These are phyloP conservation scores for Apiotrichum gamsii DNA, from an alignment of 1,284 basidiomycete species.

Conservation along the genomic window DNA sequence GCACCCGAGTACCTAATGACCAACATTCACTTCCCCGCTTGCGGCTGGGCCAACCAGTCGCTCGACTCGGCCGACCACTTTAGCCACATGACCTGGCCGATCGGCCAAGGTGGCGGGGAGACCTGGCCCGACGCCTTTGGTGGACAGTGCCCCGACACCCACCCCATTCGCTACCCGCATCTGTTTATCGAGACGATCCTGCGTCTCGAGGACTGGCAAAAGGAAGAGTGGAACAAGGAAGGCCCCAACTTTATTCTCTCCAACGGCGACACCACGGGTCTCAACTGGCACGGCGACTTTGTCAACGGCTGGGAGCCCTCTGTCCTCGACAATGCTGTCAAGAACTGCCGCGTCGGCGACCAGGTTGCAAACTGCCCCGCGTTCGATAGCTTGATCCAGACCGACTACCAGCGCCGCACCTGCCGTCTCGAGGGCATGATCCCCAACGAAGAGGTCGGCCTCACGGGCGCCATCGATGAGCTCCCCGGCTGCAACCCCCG, in stretches of 20 bases:
- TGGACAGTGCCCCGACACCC: constrained; percentile 8
- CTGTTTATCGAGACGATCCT: constrained; percentile 6
- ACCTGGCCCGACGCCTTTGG: neutral
- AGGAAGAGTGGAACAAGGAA: constrained; percentile 2
- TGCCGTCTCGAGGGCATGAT: neutral
- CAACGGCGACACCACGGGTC: constrained; percentile 13
- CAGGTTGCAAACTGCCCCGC: neutral
- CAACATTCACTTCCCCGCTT: constrained; percentile 36
- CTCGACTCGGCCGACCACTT: constrained; percentile 38
- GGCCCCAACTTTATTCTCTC: constrained; percentile 6
- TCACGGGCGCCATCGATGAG: constrained; percentile 1
- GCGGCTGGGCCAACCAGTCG: constrained; percentile 31
- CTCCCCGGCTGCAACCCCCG: constrained; percentile 14
- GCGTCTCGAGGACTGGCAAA: neutral
- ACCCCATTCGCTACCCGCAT: constrained; percentile 13
- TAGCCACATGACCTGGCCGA: constrained; percentile 43
- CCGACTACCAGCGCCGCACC: too few relatives aligned
- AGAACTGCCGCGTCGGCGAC: neutral
- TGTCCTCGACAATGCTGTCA: constrained; percentile 1
- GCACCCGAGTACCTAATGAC: constrained; percentile 9
- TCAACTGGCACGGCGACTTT: constrained; percentile 13
- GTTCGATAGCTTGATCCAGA: neutral
- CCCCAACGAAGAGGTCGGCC: constrained; percentile 2
- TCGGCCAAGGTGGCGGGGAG: neutral
- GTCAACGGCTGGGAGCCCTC: constrained; percentile 10